Evolutionary conservation across 257 asterid species (phyloP).

Genomic region (Solanum tarapatanum): DNA sequence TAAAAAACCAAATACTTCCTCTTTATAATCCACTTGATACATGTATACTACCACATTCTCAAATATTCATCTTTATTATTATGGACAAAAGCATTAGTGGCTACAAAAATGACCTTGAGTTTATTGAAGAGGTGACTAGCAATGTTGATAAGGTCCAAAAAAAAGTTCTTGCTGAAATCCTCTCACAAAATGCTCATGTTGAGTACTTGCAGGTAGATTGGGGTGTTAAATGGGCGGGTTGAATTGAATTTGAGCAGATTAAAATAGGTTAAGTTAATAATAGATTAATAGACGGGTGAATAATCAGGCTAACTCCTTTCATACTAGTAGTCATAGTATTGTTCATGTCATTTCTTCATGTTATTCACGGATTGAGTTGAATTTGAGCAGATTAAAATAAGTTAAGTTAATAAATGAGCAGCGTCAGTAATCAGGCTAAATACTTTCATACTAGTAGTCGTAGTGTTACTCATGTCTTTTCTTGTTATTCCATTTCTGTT

Average conservation of each 20-base stretch:
- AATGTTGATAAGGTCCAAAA: background rate
- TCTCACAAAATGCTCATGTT: background rate
- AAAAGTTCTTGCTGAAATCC: background rate
- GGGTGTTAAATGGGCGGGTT: background rate
- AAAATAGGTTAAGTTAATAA: background rate
- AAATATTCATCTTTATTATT: background rate
- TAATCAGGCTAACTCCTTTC: background rate
- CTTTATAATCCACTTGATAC: background rate
- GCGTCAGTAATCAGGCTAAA: too few species aligned
- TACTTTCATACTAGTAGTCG: background rate
- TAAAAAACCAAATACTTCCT: background rate
- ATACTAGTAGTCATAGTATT: background rate
- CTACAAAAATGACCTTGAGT: background rate
- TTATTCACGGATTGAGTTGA: background rate
- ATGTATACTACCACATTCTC: background rate
- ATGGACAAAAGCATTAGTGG: background rate
- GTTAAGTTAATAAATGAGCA: background rate
- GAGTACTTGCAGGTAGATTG: background rate
- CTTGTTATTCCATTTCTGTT: background rate
- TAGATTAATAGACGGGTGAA: too few species aligned
- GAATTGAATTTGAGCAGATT: background rate
- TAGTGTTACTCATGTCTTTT: background rate
- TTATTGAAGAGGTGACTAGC: background rate
- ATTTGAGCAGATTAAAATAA: too few species aligned
- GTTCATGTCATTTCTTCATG: background rate